Evolutionary conservation across 768 basidiomycete genomes (phyloP).

Genomic region (Hygrocybe coccinea): DNA sequence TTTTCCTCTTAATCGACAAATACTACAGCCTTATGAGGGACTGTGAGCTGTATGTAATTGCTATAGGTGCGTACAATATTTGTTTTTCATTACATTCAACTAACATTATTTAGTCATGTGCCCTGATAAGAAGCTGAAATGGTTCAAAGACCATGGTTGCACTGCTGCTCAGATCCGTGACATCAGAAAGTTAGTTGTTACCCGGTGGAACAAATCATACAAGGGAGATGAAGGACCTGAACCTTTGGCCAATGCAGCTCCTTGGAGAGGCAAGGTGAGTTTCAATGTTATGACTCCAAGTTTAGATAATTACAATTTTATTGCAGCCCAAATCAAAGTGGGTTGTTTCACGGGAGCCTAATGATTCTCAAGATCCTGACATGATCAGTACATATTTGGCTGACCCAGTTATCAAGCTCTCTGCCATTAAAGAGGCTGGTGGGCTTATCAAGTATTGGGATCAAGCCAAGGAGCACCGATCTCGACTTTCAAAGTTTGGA

Average conservation of each 20-base stretch:
- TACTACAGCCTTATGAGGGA: neutral
- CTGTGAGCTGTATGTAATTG: neutral
- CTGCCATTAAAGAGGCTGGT: neutral
- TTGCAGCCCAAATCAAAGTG: neutral
- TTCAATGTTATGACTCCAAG: neutral
- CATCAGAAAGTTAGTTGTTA: neutral
- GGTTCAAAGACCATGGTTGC: neutral
- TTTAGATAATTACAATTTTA: neutral
- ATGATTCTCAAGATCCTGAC: neutral
- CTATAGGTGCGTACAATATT: neutral
- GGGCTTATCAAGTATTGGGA: neutral
- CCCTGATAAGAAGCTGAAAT: neutral
- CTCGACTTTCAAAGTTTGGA: neutral
- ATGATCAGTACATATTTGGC: neutral
- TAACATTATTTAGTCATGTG: neutral
- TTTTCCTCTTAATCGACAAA: neutral
- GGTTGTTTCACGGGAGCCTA: neutral
- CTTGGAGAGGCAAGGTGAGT: neutral
- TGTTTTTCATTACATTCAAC: neutral
- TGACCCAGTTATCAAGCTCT: neutral
- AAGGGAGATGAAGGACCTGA: neutral
- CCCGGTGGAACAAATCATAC: neutral
- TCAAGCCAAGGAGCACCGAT: neutral
- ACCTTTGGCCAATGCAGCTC: neutral
- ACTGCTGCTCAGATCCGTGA: neutral